Base-by-base conservation (phyloP, 441 rosid genomes). In the Erysimum pusillum region DNA sequence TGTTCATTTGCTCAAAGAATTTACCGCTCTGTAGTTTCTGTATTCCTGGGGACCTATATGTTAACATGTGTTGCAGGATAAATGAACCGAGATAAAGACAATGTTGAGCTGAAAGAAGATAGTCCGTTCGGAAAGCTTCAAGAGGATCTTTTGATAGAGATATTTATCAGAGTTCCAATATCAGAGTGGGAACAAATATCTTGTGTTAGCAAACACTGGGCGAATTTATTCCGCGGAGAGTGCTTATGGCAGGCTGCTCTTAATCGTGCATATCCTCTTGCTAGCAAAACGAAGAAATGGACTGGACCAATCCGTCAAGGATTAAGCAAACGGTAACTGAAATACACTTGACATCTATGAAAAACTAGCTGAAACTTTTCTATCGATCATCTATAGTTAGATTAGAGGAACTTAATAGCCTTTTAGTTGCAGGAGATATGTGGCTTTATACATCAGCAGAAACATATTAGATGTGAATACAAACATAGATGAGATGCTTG, bases 161-260 rank as follows among this genome's bases (percentile, higher is more conserved):
- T 94, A 73, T 90, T 94, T 38, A 79, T 85, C 76, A 83, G 95
- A 77, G 82, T 94, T 59, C 95, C 96, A 7, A 64, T 88, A 74
- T 53, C 81, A 66, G 82, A 85, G 18, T 94, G 93, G 94, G 89
- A 76, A 2, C 80, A 86, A 10, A 20, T 90, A 77, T 81, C 95
- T 64, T 86, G 84, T 57, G 93, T 90, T 15, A 89, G 70, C 64
- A 91, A 85, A 85, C 92, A 82, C 12, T 91, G 97, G 98, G 89
- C 89, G 12, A 73, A 68, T 85, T 38, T 90, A 63, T 86, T 91
- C 83, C 84, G 83, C 0, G 91, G 89, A 81, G 97, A 91, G 81
- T 86, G 86, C 86, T 78, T 94, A 57, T 94, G 97, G 97, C 90
- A 87, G 44, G 93, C 94, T 80, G 96, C 96, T 85, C 81, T 90